Evolutionary conservation across 31 red algal species (phyloP), one percentile per base, ranked within the genome.

Genomic region (Endocladia muricata): DNA sequence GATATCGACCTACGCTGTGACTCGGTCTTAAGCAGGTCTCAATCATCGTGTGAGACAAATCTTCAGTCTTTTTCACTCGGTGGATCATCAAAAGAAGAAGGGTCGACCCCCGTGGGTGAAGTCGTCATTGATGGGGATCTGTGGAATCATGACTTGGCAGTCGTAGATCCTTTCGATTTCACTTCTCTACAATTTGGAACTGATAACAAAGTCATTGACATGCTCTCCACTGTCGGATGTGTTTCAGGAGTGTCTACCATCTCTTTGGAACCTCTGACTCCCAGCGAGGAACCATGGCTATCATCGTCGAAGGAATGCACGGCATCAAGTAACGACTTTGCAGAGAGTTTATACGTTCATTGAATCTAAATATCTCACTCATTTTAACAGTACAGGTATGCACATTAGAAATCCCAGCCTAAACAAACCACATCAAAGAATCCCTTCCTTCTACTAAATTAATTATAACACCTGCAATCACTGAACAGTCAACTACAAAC

Each of bases 21-120:
- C 57, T 83, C 79, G 35, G 79, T 83, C 6, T 68, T 83, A 39
- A 83, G 66, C 55, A 56, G 62, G 1, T 83, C 79, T 21, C 68
- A 72, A 22, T 22, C n/a, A 0, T 83, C 79, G 7, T n/a, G n/a
- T 19, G 77, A 81, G 2, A 73, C 66, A 31, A 68, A 72, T 31
- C 68, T 83, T 4, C 31, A 48, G 1, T 83, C 79, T 34, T 73
- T 83, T 21, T 64, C 66, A 21, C 37, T 73, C 22, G n/a, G 52
- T 33, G 51, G n/a, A n/a, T n/a, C n/a, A n/a, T n/a, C n/a, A n/a
- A n/a, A n/a, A n/a, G n/a, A n/a, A n/a, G n/a, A n/a, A n/a, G n/a
- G n/a, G n/a, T n/a, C n/a, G n/a, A n/a, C n/a, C n/a, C n/a, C n/a
- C n/a, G n/a, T n/a, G n/a, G n/a, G n/a, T n/a, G n/a, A n/a, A n/a